A percentile compares a stretch with the other conserved stretches of the same genome.
These are phyloP conservation scores for Lichtheimia ornata DNA, from an alignment of 371 early-diverging fungal species.

Conservation along the genomic window DNA sequence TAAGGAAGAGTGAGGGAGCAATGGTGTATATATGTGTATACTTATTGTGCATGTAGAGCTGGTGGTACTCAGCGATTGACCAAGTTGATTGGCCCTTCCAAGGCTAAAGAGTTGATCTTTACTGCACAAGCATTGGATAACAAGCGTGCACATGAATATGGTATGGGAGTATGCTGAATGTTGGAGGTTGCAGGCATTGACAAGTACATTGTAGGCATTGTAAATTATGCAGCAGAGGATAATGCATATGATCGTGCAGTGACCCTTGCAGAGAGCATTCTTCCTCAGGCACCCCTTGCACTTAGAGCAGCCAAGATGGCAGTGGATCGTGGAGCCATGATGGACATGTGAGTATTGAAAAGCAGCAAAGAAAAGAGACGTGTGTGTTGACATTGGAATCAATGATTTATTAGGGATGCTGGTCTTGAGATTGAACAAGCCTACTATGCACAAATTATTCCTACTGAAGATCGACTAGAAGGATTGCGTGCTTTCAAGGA, in stretches of 20 bases:
- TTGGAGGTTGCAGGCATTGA: neutral
- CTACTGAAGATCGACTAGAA: conserved; percentile 93
- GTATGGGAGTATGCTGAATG: conserved; percentile 29
- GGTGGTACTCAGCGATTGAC: conserved; percentile 95
- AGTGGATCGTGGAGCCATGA: conserved; percentile 77
- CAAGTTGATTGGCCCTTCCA: conserved; percentile 83
- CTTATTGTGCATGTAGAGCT: conserved; percentile 60
- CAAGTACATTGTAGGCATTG: conserved; percentile 58
- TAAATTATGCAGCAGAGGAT: conserved; percentile 74
- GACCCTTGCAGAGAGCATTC: conserved; percentile 78
- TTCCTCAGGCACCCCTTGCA: conserved; percentile 90
- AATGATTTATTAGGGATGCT: conserved; percentile 54
- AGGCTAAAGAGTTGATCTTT: conserved; percentile 92
- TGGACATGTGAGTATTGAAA: conserved; percentile 72
- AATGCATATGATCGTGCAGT: conserved; percentile 76
- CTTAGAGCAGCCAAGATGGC: conserved; percentile 88
- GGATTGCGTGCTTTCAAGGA: conserved; percentile 78
- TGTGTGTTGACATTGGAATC: no score
- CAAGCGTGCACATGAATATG: conserved; percentile 64
- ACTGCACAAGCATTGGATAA: conserved; percentile 76
- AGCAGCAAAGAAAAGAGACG: neutral
- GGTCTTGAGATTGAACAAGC: conserved; percentile 92
- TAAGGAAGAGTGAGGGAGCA: conserved; percentile 26
- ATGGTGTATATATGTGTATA: no score
- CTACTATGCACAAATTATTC: conserved; percentile 95